Percentiles rank a stretch among this genome's conserved stretches.
Evolutionary conservation across 768 basidiomycete species (phyloP).

Genomic region (Termitomyces sp.): DNA sequence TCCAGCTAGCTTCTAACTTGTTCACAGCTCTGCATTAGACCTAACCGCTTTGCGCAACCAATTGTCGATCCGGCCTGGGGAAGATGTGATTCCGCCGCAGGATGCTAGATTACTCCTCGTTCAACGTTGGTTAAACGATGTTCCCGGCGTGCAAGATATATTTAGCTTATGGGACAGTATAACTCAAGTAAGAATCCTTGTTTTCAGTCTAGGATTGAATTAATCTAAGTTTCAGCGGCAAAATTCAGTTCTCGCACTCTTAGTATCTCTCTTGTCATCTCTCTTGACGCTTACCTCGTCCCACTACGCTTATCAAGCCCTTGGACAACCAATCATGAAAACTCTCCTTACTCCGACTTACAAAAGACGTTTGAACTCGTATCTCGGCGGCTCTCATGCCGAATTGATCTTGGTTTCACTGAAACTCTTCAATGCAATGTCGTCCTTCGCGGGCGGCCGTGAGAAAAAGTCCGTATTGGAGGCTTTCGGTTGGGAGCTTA

Average conservation of each 20-base stretch:
- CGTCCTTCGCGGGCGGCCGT: constrained; percentile 57
- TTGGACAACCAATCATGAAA: constrained; percentile 61
- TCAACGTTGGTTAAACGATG: constrained; percentile 55
- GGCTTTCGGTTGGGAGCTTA: constrained; percentile 73
- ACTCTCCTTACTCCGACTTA: constrained; percentile 50
- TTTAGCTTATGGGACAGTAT: constrained; percentile 57
- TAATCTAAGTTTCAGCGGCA: constrained; percentile 28
- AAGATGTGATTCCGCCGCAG: constrained; percentile 40
- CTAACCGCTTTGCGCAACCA: constrained; percentile 59
- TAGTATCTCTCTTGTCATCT: constrained; percentile 51
- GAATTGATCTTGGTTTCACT: constrained; percentile 64
- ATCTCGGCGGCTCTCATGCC: constrained; percentile 54
- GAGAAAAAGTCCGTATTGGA: constrained; percentile 62
- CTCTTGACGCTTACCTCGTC: constrained; percentile 58
- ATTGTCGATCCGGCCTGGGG: constrained; percentile 44
- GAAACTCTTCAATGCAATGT: constrained; percentile 57
- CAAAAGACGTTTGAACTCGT: constrained; percentile 48
- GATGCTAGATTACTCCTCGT: constrained; percentile 58
- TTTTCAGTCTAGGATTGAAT: neutral
- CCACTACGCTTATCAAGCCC: constrained; percentile 62
- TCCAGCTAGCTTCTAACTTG: constrained; percentile 3
- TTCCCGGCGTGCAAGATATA: constrained; percentile 52
- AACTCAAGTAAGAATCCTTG: constrained; percentile 37
- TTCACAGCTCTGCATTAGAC: constrained; percentile 19
- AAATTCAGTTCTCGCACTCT: constrained; percentile 33